A percentile compares a stretch with the other conserved stretches of the same genome.
These are phyloP conservation scores for Acacia concinna DNA, from an alignment of 331 rosid species.

Conservation along the genomic window DNA sequence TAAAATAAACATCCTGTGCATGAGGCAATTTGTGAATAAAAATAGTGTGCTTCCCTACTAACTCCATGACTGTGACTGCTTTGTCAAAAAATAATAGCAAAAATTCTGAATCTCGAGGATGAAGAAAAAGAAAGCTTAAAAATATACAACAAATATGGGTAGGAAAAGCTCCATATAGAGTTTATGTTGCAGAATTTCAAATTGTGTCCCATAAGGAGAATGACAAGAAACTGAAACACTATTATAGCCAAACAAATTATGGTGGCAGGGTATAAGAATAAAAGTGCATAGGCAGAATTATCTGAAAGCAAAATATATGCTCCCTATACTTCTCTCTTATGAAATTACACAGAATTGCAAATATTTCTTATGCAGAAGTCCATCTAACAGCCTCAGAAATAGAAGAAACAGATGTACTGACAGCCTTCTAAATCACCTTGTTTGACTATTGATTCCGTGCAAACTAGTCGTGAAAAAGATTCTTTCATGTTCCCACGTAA, in stretches of 20 bases:
- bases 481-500: neutral
- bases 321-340: neutral
- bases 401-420: conserved; percentile 1
- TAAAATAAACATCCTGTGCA: conserved; percentile 6
- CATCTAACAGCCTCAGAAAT: neutral
- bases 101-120: neutral
- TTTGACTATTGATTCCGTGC: neutral
- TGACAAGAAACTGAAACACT: neutral
- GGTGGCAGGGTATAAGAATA: neutral
- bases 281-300: neutral
- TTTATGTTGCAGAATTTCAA: neutral
- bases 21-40: conserved; percentile 1
- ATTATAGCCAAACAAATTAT: neutral
- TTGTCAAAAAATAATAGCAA: neutral
- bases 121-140: neutral
- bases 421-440: neutral
- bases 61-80: neutral
- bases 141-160: neutral
- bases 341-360: neutral
- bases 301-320: neutral
- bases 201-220: neutral
- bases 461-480: neutral
- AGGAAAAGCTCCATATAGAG: neutral
- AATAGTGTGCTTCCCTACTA: neutral
- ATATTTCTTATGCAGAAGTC: conserved; percentile 1